Percentiles rank a stretch among this genome's conserved stretches.
These are phyloP conservation scores for Colletotrichum lupini DNA, from an alignment of 2,329 filamentous ascomycete genomes.

Conservation along the genomic window DNA sequence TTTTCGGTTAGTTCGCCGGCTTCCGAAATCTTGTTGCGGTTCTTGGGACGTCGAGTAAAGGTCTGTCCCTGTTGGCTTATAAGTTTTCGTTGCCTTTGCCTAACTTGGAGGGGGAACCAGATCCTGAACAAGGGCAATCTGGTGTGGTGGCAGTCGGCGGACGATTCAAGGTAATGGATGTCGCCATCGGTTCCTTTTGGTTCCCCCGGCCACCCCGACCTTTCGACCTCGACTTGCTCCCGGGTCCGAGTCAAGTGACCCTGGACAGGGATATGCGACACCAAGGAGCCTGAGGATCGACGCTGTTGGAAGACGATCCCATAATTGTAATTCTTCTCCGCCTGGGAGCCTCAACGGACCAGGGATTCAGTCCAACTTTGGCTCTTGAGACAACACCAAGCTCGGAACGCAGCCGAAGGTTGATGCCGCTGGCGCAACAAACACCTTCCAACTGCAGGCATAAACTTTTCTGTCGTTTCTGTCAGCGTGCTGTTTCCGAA, in stretches of 20 bases:
- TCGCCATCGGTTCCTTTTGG: not conserved
- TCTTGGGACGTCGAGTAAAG: not conserved
- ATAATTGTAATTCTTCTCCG: not conserved
- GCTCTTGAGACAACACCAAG: slow-evolving; percentile 26
- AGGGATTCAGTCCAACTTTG: slow-evolving; percentile 12
- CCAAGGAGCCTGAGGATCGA: slow-evolving; percentile 18
- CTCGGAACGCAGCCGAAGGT: slow-evolving; percentile 30
- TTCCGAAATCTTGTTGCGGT: slow-evolving; percentile 20
- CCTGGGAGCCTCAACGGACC: slow-evolving; percentile 10
- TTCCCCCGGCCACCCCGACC: not conserved
- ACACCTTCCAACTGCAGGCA: slow-evolving; percentile 9
- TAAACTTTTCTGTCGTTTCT: slow-evolving; percentile 16
- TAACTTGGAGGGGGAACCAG: not conserved
- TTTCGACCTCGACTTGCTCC: not conserved
- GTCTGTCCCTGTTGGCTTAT: slow-evolving; percentile 8
- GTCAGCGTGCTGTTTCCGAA: slow-evolving; percentile 30
- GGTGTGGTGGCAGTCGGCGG: not conserved
- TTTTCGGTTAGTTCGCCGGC: slow-evolving; percentile 4
- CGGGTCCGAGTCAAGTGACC: slow-evolving; percentile 18
- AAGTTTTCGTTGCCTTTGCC: slow-evolving; percentile 3
- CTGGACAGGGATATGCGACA: slow-evolving; percentile 30
- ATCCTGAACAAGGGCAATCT: not conserved
- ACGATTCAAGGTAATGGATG: not conserved
- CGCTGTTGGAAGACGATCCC: slow-evolving; percentile 10
- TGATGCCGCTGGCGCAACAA: slow-evolving; percentile 24